Evolutionary conservation across 1,284 basidiomycete genomes (phyloP).

Genomic region (Apiotrichum montevideense): DNA sequence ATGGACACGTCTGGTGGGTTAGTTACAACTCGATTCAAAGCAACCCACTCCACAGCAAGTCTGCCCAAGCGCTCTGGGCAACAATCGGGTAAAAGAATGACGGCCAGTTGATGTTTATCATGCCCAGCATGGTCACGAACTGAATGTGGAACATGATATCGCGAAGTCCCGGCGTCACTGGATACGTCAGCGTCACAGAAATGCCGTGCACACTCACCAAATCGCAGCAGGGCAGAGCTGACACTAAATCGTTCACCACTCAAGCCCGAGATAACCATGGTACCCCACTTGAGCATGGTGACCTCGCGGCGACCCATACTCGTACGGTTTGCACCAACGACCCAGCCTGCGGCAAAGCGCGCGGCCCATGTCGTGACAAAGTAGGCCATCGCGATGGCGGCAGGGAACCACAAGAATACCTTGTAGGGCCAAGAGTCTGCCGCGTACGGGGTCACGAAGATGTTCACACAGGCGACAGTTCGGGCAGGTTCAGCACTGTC

Average conservation of each 20-base stretch:
- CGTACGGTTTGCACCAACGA: conserved; percentile 34
- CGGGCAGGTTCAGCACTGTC: conserved; percentile 64
- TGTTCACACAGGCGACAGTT: conserved; percentile 74
- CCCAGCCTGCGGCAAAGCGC: conserved; percentile 74
- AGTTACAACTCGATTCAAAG: conserved; percentile 31
- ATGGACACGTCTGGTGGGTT: conserved; percentile 63
- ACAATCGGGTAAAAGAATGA: conserved; percentile 82
- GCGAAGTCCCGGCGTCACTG: conserved; percentile 84
- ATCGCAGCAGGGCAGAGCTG: conserved; percentile 79
- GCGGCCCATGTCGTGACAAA: conserved; percentile 74
- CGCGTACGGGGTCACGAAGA: conserved; percentile 70
- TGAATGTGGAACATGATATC: conserved; percentile 91
- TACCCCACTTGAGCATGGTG: conserved; percentile 57
- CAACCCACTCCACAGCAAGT: conserved; percentile 67
- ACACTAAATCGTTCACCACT: conserved; percentile 81
- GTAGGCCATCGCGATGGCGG: conserved; percentile 69
- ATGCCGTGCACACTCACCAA: conserved; percentile 55
- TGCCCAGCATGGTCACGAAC: conserved; percentile 64
- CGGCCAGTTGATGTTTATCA: conserved; percentile 94
- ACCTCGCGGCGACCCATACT: conserved; percentile 24
- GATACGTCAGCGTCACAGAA: conserved; percentile 1
- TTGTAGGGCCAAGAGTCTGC: conserved; percentile 61
- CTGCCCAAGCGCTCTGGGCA: conserved; percentile 79
- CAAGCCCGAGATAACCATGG: conserved; percentile 83
- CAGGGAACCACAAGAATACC: conserved; percentile 75